phyloP scores from a whole-genome alignment of 805 yeast genomes.

The Ogataea naganishii region DNA sequence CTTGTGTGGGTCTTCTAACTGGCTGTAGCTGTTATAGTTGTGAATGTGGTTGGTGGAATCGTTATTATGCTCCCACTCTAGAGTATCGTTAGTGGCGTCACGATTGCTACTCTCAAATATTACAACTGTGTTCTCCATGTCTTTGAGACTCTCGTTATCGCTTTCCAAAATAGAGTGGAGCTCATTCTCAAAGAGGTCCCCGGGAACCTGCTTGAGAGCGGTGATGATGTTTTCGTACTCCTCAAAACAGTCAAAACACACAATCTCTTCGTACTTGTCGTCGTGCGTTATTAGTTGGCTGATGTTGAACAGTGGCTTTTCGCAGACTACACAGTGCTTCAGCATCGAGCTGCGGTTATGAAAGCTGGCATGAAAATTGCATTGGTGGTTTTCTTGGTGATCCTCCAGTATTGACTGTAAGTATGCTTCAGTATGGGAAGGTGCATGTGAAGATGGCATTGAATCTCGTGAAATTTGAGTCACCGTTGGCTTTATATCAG shows the following conservation, averaged over 20 bases:
- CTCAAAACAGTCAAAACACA: constrained; percentile 54
- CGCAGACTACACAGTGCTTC: constrained; percentile 60
- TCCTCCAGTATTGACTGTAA: constrained; percentile 10
- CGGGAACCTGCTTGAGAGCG: constrained; percentile 7
- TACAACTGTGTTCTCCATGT: no score
- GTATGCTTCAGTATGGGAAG: constrained; percentile 10
- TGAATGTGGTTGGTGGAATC: no score
- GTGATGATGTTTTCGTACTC: constrained; percentile 21
- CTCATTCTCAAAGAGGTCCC: background rate
- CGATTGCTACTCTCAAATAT: no score
- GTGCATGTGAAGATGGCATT: constrained; percentile 9
- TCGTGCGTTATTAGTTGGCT: constrained; percentile 27
- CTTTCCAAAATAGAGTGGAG: background rate
- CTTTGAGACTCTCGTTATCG: background rate
- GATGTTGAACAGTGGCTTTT: constrained; percentile 57
- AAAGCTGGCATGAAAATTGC: constrained; percentile 22
- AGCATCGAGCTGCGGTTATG: constrained; percentile 19
- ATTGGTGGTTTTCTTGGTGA: constrained; percentile 21
- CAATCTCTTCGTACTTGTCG: constrained; percentile 37
- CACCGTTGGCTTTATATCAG: constrained; percentile 4
- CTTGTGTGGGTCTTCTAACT: no score
- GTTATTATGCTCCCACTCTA: no score
- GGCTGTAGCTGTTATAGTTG: no score
- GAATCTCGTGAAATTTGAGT: constrained; percentile 8
- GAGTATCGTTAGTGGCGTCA: no score